Percentiles rank a stretch among this genome's conserved stretches.
phyloP scores from a whole-genome alignment of 2,329 filamentous ascomycete genomes.

The Monilinia vaccinii-corymbosi region DNA sequence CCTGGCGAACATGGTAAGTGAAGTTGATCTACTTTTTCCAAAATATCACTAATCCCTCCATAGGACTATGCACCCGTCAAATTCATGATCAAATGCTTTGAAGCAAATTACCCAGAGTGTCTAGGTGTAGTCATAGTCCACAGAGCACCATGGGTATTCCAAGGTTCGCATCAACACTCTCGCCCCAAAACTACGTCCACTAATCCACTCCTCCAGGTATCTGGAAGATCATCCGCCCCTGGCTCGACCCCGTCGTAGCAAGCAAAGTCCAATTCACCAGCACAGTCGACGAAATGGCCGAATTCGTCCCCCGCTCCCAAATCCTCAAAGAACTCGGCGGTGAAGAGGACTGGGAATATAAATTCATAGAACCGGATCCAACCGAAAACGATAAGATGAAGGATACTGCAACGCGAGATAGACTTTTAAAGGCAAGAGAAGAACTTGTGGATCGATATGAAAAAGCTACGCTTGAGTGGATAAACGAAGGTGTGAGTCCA shows the following conservation, averaged over 20 bases:
- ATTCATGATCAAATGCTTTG: constrained; percentile 99
- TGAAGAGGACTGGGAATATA: constrained; percentile 74
- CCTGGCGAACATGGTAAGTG: constrained; percentile 79
- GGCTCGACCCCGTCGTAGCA: constrained; percentile 94
- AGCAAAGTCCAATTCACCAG: constrained; percentile 91
- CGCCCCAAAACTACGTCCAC: background rate
- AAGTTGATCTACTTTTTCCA: background rate
- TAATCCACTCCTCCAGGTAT: constrained; percentile 48
- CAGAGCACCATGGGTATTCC: constrained; percentile 95
- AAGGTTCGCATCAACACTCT: constrained; percentile 44
- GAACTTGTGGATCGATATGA: constrained; percentile 66
- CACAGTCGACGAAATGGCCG: constrained; percentile 65
- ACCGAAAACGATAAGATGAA: constrained; percentile 74
- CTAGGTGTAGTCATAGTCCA: constrained; percentile 86
- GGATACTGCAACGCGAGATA: constrained; percentile 51
- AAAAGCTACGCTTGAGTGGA: constrained; percentile 66
- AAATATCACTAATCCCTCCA: constrained; percentile 14
- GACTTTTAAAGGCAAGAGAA: constrained; percentile 53
- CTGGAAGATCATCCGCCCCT: constrained; percentile 90
- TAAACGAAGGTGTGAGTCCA: constrained; percentile 37
- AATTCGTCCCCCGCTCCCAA: constrained; percentile 61
- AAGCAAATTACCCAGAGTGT: constrained; percentile 95
- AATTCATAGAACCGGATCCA: constrained; percentile 64
- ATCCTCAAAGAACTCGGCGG: constrained; percentile 82
- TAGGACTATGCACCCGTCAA: constrained; percentile 92